Base-by-base conservation (phyloP, 2,329 filamentous ascomycete species). In the Pseudogymnoascus sp. region DNA sequence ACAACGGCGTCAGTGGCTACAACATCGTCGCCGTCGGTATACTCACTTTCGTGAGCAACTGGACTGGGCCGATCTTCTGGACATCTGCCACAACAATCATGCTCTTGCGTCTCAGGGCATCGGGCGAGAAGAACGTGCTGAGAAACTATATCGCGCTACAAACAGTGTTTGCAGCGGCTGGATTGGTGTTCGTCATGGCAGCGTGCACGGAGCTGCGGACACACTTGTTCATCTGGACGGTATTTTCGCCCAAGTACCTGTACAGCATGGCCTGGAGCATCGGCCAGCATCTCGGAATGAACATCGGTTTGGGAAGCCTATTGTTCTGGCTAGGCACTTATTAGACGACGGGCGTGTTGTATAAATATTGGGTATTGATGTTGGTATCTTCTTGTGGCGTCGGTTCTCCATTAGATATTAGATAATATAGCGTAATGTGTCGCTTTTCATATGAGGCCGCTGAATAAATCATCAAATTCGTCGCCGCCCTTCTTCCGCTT, bases 161-260 rank as follows among this genome's bases (percentile, higher is more conserved):
- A 68, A 96, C 92, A 0, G 73, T 87, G 9, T 96, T 94, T 72
- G 77, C 83, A 9, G 81, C 88, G 0, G 77, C 78, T 1, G 85
- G 84, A 65, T 74, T 90, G 60, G 74, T 84, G 2, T 87, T 85
- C 54, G 87, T 97, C 24, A 97, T 97, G 93, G 84, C 82, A 11
- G 92, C 93, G 13, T 99, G 94, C 73, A 92, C 89, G 57, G 79
- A 83, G 6, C 74, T 99, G 71, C 80, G 93, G 66, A 91, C 90
- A 31, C 94, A 99, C 78, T 74, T 99, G 62, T 99, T 99, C 72
- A 92, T 99, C 64, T 99, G 94, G 94, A 97, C 93, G 0, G 94
- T 99, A 9, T 99, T 99, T 74, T 96, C 90, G 66, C 94, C 94
- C 0, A 99, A 97, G 74, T 97, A 92, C 73, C 76, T 99, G 66